Base-by-base conservation (phyloP, 371 early-diverging fungal species). In the Mucor racemosus region DNA sequence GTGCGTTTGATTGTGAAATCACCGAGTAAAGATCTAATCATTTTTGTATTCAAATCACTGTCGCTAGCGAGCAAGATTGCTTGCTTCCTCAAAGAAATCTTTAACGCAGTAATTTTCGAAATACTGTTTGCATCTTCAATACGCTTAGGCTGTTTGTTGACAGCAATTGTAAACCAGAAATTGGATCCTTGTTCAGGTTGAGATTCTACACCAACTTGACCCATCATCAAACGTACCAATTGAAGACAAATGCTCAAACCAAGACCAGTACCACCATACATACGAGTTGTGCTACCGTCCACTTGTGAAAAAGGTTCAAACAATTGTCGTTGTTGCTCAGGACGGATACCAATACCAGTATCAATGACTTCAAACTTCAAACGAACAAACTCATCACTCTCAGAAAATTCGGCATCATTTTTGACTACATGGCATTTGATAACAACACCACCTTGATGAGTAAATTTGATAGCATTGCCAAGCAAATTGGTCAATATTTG, bases 391-490 rank as follows among this genome's bases (percentile, higher is more conserved):
- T 65, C 44, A 15, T 71, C 73, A 14, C 44, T 44, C 21, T 26
- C 31, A 3, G 31, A 39, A 13, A 53, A 13, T 21, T 68, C 70
- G 14, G 36, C 44, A 10, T 77, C 71, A 7, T 64, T 38, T 57
- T 66, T 66, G 21, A 41, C 62, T 9, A 84, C 39, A 44, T 71
- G 71, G 66, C 85, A 71, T 61, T 75, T 74, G 38, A 88, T 83
- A 13, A 82, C 78, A 10, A 88, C 83, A 33, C 80, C 77, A 5
- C 88, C 90, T 26, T 84, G 69, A 48, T 86, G 83, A 1, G 90
- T 90, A 38, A 90, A 90, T 69, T 90, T 90, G 68, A 90, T 84
- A 3, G 90, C 88, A 54, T 90, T 90, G 39, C 89, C 86, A 50
- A 87, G 71, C 13, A 82, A 62, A 26, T 82, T 82, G 13, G 80